Evolutionary conservation across 1,284 basidiomycete species (phyloP).

Genomic region (Cryptococcus maquisensis): DNA sequence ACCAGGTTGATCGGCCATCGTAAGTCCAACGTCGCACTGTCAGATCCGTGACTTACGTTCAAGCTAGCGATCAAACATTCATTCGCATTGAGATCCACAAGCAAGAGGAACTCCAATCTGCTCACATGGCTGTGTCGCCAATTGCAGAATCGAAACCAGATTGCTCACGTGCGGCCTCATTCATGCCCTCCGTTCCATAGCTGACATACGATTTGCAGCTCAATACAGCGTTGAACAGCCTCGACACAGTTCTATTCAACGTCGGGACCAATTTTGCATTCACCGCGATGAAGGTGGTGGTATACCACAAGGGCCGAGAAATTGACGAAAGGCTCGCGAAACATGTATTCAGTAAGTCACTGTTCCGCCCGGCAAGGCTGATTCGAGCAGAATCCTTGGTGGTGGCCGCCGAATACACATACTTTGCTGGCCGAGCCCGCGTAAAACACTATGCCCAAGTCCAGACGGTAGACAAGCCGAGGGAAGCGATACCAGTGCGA

Average conservation of each 20-base stretch:
- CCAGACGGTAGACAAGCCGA: constrained; percentile 52
- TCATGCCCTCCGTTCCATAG: neutral
- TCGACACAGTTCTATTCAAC: constrained; percentile 65
- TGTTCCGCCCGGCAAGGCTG: constrained; percentile 32
- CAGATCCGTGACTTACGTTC: neutral
- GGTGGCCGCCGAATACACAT: constrained; percentile 35
- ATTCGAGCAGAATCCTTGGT: constrained; percentile 22
- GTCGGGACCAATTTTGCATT: constrained; percentile 83
- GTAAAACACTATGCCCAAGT: constrained; percentile 27
- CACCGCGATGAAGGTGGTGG: constrained; percentile 80
- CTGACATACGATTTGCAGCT: constrained; percentile 41
- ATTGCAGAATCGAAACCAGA: constrained; percentile 48
- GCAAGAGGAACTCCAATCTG: constrained; percentile 33
- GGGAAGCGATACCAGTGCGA: neutral
- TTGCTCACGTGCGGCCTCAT: constrained; percentile 36
- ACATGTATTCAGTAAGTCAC: constrained; percentile 18
- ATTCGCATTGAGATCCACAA: constrained; percentile 38
- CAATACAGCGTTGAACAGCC: constrained; percentile 68
- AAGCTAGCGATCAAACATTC: constrained; percentile 40
- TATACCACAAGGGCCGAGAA: constrained; percentile 67
- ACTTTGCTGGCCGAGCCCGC: constrained; percentile 37
- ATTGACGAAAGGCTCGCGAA: constrained; percentile 12
- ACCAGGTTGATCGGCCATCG: constrained; percentile 60
- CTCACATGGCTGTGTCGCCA: constrained; percentile 47
- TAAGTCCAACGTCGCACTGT: constrained; percentile 43